These are phyloP conservation scores for Pythium diclinum DNA, from an alignment of 352 stramenopile genomes.

Conservation along the genomic window DNA sequence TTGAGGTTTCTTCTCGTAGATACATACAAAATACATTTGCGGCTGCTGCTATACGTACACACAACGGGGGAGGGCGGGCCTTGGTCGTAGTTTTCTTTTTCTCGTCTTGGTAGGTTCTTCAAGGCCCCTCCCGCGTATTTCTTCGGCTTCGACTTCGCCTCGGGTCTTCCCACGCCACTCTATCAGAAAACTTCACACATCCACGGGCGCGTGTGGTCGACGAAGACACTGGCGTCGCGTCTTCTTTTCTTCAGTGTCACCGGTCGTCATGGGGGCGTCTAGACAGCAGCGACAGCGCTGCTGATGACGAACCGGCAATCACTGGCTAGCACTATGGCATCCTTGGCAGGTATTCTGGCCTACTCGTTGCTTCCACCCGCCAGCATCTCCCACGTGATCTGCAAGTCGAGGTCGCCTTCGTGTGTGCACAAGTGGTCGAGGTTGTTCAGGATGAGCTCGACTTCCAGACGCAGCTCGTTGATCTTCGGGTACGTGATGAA, in stretches of 20 bases:
- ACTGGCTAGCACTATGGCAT: not conserved
- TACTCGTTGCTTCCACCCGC: slow-evolving; percentile 35
- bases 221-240: slow-evolving; percentile 10
- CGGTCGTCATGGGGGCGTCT: not conserved
- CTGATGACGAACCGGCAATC: not conserved
- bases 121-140: not conserved
- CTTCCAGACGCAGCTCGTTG: slow-evolving; percentile 68
- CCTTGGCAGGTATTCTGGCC: not conserved
- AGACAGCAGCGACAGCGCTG: not conserved
- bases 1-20: slow-evolving; percentile 20
- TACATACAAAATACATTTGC: slow-evolving; percentile 26
- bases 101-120: slow-evolving; percentile 4
- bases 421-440: slow-evolving; percentile 79
- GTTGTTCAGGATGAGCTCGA: slow-evolving; percentile 79
- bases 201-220: slow-evolving; percentile 15
- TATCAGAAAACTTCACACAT: slow-evolving; percentile 22
- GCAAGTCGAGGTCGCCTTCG: slow-evolving; percentile 76
- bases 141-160: slow-evolving; percentile 1
- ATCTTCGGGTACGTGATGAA: slow-evolving; percentile 88
- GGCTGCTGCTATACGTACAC: slow-evolving; percentile 22
- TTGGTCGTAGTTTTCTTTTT: slow-evolving; percentile 10
- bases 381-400: slow-evolving; percentile 87
- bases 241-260: not conserved
- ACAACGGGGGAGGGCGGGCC: not conserved
- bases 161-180: slow-evolving; percentile 15